phyloP scores from a whole-genome alignment of 2,329 filamentous ascomycete species.

The Drechslera avenae region DNA sequence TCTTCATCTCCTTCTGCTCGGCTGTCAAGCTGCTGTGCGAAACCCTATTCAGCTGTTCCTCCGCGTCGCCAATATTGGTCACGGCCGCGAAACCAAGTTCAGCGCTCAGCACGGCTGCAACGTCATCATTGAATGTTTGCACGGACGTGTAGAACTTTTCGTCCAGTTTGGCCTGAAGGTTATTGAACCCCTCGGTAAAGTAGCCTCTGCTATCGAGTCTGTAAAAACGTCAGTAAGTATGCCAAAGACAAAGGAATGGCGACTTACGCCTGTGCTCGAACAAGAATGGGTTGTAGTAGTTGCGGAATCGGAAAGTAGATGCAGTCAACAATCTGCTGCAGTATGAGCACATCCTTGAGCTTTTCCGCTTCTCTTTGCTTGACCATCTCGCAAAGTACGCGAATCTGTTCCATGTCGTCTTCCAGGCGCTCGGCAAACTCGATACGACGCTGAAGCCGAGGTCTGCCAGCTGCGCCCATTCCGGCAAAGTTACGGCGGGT shows the following conservation, averaged over 20 bases:
- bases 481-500: slow-evolving; percentile 93
- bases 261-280: slow-evolving; percentile 82
- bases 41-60: slow-evolving; percentile 50
- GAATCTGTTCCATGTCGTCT: slow-evolving; percentile 77
- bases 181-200: slow-evolving; percentile 60
- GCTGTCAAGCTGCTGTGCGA: slow-evolving; percentile 51
- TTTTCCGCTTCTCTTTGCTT: slow-evolving; percentile 79
- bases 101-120: slow-evolving; percentile 61
- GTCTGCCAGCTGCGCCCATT: slow-evolving; percentile 84
- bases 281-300: slow-evolving; percentile 76
- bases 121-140: slow-evolving; percentile 63
- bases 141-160: slow-evolving; percentile 66
- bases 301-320: slow-evolving; percentile 89
- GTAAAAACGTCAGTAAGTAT: neutral
- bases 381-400: slow-evolving; percentile 69
- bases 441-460: slow-evolving; percentile 78
- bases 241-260: neutral
- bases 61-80: slow-evolving; percentile 48
- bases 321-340: slow-evolving; percentile 80
- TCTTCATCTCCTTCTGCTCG: slow-evolving; percentile 80
- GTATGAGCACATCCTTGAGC: slow-evolving; percentile 73
- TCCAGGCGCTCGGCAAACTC: slow-evolving; percentile 82
- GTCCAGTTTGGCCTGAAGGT: slow-evolving; percentile 59
- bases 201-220: slow-evolving; percentile 57
- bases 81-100: slow-evolving; percentile 57